Conservation (phyloP, 148 eudicot genomes). For the Chenopodium suecicum region DNA sequence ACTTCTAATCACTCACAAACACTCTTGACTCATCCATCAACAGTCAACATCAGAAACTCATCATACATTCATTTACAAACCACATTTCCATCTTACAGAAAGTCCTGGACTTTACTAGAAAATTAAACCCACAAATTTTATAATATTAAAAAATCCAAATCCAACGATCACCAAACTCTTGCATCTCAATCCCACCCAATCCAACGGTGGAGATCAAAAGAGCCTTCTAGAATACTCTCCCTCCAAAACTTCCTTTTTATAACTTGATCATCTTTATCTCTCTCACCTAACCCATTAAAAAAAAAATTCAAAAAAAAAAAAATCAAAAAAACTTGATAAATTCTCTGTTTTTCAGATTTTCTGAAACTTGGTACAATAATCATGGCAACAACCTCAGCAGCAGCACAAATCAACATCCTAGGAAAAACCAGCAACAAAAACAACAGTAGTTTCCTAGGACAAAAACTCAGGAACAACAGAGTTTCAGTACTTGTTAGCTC, state of each 20-base stretch:
- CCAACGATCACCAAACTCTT: constrained; percentile 16
- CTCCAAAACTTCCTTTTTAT: constrained; percentile 22
- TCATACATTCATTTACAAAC: constrained; percentile 4
- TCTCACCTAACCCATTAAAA: background rate
- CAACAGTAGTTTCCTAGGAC: constrained; percentile 5
- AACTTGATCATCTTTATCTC: background rate
- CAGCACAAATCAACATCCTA: constrained; percentile 32
- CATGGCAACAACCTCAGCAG: constrained; percentile 24
- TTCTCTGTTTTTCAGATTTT: background rate
- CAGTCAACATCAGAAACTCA: background rate
- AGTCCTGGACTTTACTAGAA: constrained; percentile 27
- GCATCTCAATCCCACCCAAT: constrained; percentile 13
- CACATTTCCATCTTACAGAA: constrained; percentile 15
- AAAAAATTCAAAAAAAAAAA: background rate
- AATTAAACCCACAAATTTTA: background rate
- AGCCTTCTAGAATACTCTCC: constrained; percentile 33
- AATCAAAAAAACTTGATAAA: background rate
- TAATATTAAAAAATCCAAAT: background rate
- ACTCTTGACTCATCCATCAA: background rate
- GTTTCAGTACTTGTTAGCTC: background rate
- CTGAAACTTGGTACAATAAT: background rate
- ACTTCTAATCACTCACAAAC: background rate
- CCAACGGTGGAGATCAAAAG: constrained; percentile 19
- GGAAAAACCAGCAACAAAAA: constrained; percentile 13
- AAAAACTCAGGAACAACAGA: constrained; percentile 14